Base-by-base conservation (phyloP, 2,329 filamentous ascomycete genomes). In the Ophiosphaerella herpotricha region DNA sequence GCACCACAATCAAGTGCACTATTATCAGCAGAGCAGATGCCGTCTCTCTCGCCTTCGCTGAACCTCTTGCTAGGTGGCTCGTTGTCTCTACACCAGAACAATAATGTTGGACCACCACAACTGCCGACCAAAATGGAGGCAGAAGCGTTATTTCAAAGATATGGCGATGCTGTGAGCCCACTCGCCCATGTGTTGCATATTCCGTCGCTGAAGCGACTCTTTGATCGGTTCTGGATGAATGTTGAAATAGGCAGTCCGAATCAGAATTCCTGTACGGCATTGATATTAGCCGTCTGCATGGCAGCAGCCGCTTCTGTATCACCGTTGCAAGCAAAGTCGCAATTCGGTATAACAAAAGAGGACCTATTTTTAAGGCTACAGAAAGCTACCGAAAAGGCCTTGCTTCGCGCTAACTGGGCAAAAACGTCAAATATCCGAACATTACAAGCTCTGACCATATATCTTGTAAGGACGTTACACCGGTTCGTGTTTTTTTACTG, bases 381-480 rank as follows among this genome's bases (percentile, higher is more conserved):
- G 35, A 71, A 66, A 39, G 70, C 70, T n/a, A 73, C 70, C 0
- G 70, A 73, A 55, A 54, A 64, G 40, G 70, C 70, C 23, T 45
- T 73, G 12, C 57, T 72, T 5, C 66, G 66, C 23, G 70, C 70
- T 12, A 72, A 73, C 26, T 73, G 70, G 70, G 64, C 70, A 7
- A 72, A 71, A 54, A 73, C 70, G 9, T 72, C 70, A 2, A 73
- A 72, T 16, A 72, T 73, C 29, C 52, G 68, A 38, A 73, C 70
- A 8, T 57, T 73, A 3, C 70, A 73, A 52, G 70, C 70, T 5
- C 53, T 73, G 33, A 71, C 70, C 1, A 73, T 73, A 40, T 73
- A 73, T 39, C 38, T 73, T 50, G 70, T 73, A 67, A 12, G 29
- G 11, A 2, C 26, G 6, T 14, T 39, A 7, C 6, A 21, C 5